Evolutionary conservation across 495 filamentous ascomycete genomes (phyloP), one percentile per base, ranked within the genome.

Genomic region (Aspergillus heteromorphus): DNA sequence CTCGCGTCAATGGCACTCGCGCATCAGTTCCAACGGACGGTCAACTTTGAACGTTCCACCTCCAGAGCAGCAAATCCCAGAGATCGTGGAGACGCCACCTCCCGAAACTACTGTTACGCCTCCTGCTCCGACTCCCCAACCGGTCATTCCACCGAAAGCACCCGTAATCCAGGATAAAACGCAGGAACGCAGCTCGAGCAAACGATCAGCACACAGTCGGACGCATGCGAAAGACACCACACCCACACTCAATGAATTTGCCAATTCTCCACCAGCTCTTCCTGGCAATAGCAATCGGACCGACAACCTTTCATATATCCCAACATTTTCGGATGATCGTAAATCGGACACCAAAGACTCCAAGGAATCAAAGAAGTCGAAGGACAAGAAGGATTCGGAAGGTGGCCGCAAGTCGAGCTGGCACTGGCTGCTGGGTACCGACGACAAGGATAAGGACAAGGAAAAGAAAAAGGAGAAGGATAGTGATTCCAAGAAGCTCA

Each of bases 291-390:
- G 73, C 40, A 84, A 79, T 0, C 80, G 86, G 16, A 95, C 88
- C 1, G 89, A 91, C 64, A 85, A 77, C 51, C 76, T 95, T 13
- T 91, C 89, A 1, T 89, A 92, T 63, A 91, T 95, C 45, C 91
- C 91, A 2, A 95, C 87, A 0, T 73, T 89, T 21, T 62, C 76
- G 1, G 83, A 89, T 53, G 86, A 88, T 47, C 84, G 82, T 55
- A 85, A 82, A 56, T 57, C 74, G 0, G 85, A 88, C 51, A 73
- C 77, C 53, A 89, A 86, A 55, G 83, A 80, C 49, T 75, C 79
- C 9, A 87, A 71, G 0, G 85, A 88, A 53, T 73, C 78, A 50
- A 89, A 86, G 56, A 83, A 80, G 48, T 76, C 79, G 10, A 88
- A 85, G 64, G 79, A 83, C 30, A 73, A 75, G 55, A 83, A 87